A percentile compares a stretch with the other conserved stretches of the same genome.
phyloP scores from a whole-genome alignment of 257 asterid genomes.

The Jacaranda copaia region DNA sequence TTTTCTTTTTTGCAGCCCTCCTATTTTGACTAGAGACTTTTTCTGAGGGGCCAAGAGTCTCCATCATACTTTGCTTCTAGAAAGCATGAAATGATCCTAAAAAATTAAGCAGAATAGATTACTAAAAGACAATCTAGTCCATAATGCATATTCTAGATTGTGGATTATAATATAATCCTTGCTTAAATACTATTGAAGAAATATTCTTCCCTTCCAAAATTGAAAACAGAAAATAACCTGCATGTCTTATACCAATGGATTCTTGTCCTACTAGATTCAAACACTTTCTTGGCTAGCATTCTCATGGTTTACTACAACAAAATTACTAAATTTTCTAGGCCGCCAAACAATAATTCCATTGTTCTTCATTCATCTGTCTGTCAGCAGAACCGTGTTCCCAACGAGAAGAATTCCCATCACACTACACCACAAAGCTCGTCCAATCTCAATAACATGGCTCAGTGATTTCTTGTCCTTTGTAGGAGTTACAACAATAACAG shows the following conservation, averaged over 20 bases:
- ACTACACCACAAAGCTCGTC: constrained; percentile 45
- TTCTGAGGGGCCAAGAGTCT: background rate
- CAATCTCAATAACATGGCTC: constrained; percentile 33
- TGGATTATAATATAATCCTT: too few species aligned
- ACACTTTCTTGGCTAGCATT: constrained; percentile 18
- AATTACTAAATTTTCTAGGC: constrained; percentile 13
- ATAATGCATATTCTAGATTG: too few species aligned
- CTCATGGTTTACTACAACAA: background rate
- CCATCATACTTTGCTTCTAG: constrained; percentile 21
- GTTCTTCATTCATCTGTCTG: constrained; percentile 43
- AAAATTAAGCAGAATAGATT: background rate
- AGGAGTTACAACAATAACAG: constrained; percentile 47
- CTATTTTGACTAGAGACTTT: constrained; percentile 24
- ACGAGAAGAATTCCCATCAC: constrained; percentile 51
- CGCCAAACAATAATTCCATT: constrained; percentile 33
- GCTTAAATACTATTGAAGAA: too few species aligned
- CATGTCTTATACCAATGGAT: too few species aligned
- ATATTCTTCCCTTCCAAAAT: too few species aligned
- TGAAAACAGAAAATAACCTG: too few species aligned
- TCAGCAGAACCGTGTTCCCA: constrained; percentile 49
- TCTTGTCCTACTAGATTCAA: background rate
- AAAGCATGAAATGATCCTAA: background rate
- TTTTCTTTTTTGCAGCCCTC: constrained; percentile 4
- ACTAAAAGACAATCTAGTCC: too few species aligned
- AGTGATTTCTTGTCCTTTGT: constrained; percentile 26